These are phyloP conservation scores for Cyamopsis tetragonoloba DNA, from an alignment of 306 rosid species.

Conservation along the genomic window DNA sequence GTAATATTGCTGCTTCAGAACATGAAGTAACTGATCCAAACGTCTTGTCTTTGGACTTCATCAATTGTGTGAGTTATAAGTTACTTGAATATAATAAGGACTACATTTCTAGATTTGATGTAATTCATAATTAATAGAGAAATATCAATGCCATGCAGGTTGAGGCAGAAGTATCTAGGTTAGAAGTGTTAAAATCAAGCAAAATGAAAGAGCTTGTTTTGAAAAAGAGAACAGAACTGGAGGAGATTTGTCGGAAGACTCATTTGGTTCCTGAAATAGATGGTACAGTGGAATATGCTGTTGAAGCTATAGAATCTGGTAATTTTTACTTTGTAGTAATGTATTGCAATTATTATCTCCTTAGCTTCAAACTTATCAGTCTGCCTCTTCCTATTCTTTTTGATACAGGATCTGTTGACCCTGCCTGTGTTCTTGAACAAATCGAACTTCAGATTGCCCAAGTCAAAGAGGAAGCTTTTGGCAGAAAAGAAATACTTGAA, in stretches of 20 bases:
- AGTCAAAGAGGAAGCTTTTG: slow-evolving; percentile 89
- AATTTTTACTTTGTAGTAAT: slow-evolving; percentile 11
- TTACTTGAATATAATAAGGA: not conserved
- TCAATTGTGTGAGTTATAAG: slow-evolving; percentile 59
- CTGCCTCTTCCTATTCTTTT: slow-evolving; percentile 18
- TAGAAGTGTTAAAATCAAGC: slow-evolving; percentile 86
- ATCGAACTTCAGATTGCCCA: slow-evolving; percentile 78
- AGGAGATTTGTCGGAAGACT: slow-evolving; percentile 81
- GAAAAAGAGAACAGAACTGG: slow-evolving; percentile 85
- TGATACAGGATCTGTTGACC: slow-evolving; percentile 70
- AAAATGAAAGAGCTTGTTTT: slow-evolving; percentile 96
- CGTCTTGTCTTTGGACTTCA: slow-evolving; percentile 66
- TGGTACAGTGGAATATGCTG: slow-evolving; percentile 58
- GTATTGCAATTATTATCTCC: not conserved
- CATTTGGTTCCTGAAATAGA: slow-evolving; percentile 83
- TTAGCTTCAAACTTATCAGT: slow-evolving; percentile 21
- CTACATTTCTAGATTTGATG: not conserved
- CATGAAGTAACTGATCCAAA: slow-evolving; percentile 85
- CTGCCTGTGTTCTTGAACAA: slow-evolving; percentile 77
- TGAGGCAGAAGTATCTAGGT: slow-evolving; percentile 85
- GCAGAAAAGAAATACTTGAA: slow-evolving; percentile 92
- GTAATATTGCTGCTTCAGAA: slow-evolving; percentile 93
- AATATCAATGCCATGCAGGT: slow-evolving; percentile 46
- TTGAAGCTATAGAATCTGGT: slow-evolving; percentile 89
- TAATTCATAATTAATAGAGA: slow-evolving; percentile 18